phyloP scores from a whole-genome alignment of 2,329 filamentous ascomycete genomes.

The Monosporascus sp. region DNA sequence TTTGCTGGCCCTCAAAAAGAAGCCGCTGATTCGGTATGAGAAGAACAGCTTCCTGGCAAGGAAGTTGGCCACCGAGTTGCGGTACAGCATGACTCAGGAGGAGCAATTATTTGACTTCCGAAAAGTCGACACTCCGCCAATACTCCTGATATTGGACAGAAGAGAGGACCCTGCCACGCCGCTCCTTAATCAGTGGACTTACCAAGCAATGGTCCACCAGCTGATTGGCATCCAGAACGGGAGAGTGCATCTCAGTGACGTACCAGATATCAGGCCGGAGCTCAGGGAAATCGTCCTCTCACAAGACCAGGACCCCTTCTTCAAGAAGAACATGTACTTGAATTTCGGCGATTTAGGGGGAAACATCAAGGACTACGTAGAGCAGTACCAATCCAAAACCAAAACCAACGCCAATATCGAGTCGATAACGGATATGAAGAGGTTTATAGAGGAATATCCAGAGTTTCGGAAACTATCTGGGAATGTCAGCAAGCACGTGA shows the following conservation, averaged over 20 bases:
- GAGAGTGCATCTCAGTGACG: slow-evolving; percentile 79
- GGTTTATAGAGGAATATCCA: slow-evolving; percentile 97
- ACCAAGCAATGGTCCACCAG: slow-evolving; percentile 99
- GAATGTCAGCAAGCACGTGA: slow-evolving; percentile 98
- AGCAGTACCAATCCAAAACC: slow-evolving; percentile 97
- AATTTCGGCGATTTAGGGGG: slow-evolving; percentile 95
- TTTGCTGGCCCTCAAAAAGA: slow-evolving; percentile 89
- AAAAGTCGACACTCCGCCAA: slow-evolving; percentile 88
- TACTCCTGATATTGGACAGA: slow-evolving; percentile 83
- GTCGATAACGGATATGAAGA: slow-evolving; percentile 97
- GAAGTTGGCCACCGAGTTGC: slow-evolving; percentile 87
- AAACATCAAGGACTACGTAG: slow-evolving; percentile 97
- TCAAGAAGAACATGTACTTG: slow-evolving; percentile 98
- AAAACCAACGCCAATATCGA: slow-evolving; percentile 95
- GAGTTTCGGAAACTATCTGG: slow-evolving; percentile 96
- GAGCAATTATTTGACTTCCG: slow-evolving; percentile 96
- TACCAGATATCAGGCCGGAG: slow-evolving; percentile 80
- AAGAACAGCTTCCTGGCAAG: slow-evolving; percentile 86
- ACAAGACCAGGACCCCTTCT: slow-evolving; percentile 96
- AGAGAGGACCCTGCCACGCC: slow-evolving; percentile 94
- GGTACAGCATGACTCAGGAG: slow-evolving; percentile 91
- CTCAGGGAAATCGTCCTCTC: slow-evolving; percentile 91
- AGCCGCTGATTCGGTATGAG: slow-evolving; percentile 87
- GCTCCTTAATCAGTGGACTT: slow-evolving; percentile 94
- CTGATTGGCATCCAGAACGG: slow-evolving; percentile 90